phyloP scores from a whole-genome alignment of 1,139 yeast species.

The Zygosaccharomyces sapae region DNA sequence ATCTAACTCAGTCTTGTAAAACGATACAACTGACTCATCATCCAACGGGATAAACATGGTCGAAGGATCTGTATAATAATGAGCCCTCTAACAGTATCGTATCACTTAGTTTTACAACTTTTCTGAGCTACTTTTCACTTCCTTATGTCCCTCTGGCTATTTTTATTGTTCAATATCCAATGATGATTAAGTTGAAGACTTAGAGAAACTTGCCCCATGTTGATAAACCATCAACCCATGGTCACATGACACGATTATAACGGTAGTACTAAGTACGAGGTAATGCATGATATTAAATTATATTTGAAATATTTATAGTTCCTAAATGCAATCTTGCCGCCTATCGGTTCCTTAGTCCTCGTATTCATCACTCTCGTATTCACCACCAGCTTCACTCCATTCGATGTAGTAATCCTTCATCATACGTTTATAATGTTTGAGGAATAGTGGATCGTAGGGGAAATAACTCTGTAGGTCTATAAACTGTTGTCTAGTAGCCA shows the following conservation, averaged over 20 bases:
- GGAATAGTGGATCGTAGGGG: constrained; percentile 89
- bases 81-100: background rate
- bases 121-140: no score
- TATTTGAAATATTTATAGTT: no score
- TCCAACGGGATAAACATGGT: constrained; percentile 6
- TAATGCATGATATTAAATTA: no score
- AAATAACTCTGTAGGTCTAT: constrained; percentile 87
- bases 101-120: background rate
- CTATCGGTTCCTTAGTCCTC: constrained; percentile 19
- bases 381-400: constrained; percentile 68
- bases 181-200: no score
- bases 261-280: no score
- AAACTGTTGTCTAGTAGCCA: constrained; percentile 66
- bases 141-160: no score
- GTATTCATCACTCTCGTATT: constrained; percentile 55
- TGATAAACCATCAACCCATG: no score
- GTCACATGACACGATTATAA: no score
- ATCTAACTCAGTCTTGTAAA: constrained; percentile 5
- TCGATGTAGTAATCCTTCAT: constrained; percentile 63
- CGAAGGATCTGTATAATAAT: background rate
- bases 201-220: no score
- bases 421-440: constrained; percentile 56
- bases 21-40: constrained; percentile 5
- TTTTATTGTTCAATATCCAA: no score
- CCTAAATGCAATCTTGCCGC: no score